Conservation (phyloP, 768 basidiomycete species). For the Termitomyces sp. region DNA sequence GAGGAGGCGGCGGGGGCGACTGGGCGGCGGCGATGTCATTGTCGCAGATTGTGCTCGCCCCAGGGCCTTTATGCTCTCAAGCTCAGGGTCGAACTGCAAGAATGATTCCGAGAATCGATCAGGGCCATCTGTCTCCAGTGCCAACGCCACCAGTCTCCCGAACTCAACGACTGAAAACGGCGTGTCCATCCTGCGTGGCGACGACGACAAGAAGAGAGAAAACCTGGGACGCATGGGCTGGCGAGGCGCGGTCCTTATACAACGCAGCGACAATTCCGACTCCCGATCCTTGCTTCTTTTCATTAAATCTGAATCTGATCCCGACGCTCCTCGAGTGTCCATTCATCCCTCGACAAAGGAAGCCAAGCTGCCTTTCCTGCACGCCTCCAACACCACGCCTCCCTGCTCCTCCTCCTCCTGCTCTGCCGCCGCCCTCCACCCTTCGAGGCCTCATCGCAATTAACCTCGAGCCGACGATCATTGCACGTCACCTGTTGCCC, state of each 20-base stretch:
- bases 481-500: background rate
- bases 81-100: conserved; percentile 13
- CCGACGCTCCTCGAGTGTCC: background rate
- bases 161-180: conserved; percentile 17
- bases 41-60: too few relatives aligned
- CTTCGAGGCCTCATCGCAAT: background rate
- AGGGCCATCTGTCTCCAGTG: conserved; percentile 8
- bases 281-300: background rate
- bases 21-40: background rate
- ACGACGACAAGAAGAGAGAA: background rate
- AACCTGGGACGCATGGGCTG: background rate
- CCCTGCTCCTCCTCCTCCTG: too few relatives aligned
- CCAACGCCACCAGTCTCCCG: conserved; percentile 16
- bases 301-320: background rate
- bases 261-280: background rate
- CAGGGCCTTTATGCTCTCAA: background rate
- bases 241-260: background rate
- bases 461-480: conserved; percentile 1
- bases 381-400: too few relatives aligned
- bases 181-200: background rate
- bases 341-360: background rate
- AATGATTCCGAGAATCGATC: conserved; percentile 16
- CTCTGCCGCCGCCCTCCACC: background rate
- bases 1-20: conserved; percentile 12
- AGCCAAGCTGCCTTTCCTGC: too few relatives aligned